These are phyloP conservation scores for Epichloe uncinata DNA, from an alignment of 2,329 filamentous ascomycete genomes.

Conservation along the genomic window DNA sequence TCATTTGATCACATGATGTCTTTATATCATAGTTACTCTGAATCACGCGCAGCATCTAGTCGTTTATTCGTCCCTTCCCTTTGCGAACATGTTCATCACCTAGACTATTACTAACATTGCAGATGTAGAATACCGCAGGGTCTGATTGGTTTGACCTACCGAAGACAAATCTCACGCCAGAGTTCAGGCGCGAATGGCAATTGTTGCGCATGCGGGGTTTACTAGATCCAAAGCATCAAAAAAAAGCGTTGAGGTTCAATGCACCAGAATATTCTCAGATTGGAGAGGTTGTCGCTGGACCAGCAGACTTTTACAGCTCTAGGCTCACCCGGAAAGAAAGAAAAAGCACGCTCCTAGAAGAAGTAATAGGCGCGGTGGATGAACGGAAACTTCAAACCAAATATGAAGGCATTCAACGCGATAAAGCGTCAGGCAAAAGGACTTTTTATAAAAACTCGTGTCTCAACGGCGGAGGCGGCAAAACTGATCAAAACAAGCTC, in stretches of 20 bases:
- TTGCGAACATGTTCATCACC: neutral
- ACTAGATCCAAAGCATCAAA: slow-evolving; percentile 85
- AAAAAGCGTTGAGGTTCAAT: slow-evolving; percentile 61
- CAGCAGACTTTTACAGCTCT: slow-evolving; percentile 73
- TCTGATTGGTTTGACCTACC: slow-evolving; percentile 80
- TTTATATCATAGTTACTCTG: slow-evolving; percentile 64
- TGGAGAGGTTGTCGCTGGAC: slow-evolving; percentile 76
- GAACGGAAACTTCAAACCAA: slow-evolving; percentile 71
- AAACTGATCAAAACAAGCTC: slow-evolving; percentile 7
- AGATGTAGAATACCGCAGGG: slow-evolving; percentile 48
- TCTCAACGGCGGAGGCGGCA: slow-evolving; percentile 20
- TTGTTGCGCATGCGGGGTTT: slow-evolving; percentile 80
- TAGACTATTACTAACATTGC: slow-evolving; percentile 12
- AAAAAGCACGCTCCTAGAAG: slow-evolving; percentile 76
- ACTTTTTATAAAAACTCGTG: slow-evolving; percentile 73
- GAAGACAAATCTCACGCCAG: slow-evolving; percentile 67
- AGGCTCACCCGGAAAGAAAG: slow-evolving; percentile 77
- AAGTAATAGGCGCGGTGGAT: slow-evolving; percentile 44
- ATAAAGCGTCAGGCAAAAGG: slow-evolving; percentile 81
- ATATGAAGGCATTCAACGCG: slow-evolving; percentile 70
- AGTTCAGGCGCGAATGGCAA: slow-evolving; percentile 81
- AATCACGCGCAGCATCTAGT: slow-evolving; percentile 17
- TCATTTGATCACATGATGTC: slow-evolving; percentile 48
- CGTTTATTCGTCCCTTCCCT: neutral
- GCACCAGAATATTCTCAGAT: slow-evolving; percentile 74